A percentile compares a stretch with the other conserved stretches of the same genome.
Evolutionary conservation across 805 yeast genomes (phyloP).

Genomic region (Kodamaea kakaduensis): DNA sequence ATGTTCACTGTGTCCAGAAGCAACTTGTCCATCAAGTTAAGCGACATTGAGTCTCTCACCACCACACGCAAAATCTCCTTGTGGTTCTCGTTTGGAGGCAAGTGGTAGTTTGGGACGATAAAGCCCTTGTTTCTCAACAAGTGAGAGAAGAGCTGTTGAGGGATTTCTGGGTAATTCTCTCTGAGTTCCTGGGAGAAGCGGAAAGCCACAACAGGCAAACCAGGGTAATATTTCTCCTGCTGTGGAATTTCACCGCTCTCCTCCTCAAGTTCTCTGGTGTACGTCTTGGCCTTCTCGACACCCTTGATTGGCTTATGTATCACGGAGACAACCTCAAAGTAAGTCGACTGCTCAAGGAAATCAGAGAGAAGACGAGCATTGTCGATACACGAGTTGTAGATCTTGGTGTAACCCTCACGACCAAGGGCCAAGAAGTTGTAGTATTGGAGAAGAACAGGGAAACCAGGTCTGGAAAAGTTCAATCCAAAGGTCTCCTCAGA

Average conservation of each 20-base stretch:
- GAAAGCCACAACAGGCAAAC: conserved; percentile 89
- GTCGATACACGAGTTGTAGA: conserved; percentile 58
- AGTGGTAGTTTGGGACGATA: conserved; percentile 75
- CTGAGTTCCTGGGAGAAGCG: conserved; percentile 58
- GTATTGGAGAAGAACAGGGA: conserved; percentile 86
- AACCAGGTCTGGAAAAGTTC: conserved; percentile 91
- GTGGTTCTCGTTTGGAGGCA: conserved; percentile 57
- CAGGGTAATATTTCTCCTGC: conserved; percentile 54
- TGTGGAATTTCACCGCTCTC: conserved; percentile 6
- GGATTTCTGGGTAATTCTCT: conserved; percentile 68
- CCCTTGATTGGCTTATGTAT: conserved; percentile 57
- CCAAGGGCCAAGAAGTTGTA: conserved; percentile 74
- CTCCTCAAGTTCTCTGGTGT: conserved; percentile 16
- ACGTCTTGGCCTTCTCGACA: conserved; percentile 14
- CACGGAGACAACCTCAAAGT: conserved; percentile 70
- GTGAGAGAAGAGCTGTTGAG: conserved; percentile 71
- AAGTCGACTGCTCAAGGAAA: conserved; percentile 60
- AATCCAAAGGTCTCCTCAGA: conserved; percentile 81
- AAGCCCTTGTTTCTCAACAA: conserved; percentile 51
- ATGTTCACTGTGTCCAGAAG: conserved; percentile 56
- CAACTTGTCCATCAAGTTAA: conserved; percentile 33
- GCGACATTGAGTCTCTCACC: conserved; percentile 64
- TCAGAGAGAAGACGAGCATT: conserved; percentile 69
- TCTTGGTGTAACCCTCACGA: conserved; percentile 59
- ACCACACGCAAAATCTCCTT: conserved; percentile 81